These are phyloP conservation scores for Arbutus unedo DNA, from an alignment of 148 eudicot species.

Conservation along the genomic window DNA sequence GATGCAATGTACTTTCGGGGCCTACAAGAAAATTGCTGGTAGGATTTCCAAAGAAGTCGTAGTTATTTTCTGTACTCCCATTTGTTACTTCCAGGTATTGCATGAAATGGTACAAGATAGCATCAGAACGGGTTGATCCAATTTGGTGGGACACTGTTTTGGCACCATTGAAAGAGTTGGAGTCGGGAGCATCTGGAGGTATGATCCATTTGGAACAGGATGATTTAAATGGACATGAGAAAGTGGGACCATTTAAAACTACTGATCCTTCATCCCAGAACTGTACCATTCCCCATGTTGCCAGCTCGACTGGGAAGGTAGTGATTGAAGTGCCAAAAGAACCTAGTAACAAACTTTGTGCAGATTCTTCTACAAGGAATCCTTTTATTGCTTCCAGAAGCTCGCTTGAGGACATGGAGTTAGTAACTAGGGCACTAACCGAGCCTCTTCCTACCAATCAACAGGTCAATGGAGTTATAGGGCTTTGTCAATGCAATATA, in stretches of 20 bases:
- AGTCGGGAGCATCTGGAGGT: constrained; percentile 64
- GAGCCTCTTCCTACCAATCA: constrained; percentile 98
- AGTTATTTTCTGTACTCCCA: neutral
- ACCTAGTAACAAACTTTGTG: constrained; percentile 12
- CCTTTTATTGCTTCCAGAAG: constrained; percentile 40
- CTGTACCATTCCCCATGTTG: constrained; percentile 8
- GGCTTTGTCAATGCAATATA: neutral
- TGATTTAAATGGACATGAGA: constrained; percentile 18
- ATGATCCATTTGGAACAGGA: constrained; percentile 26
- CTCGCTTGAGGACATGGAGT: constrained; percentile 81
- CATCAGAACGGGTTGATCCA: constrained; percentile 59
- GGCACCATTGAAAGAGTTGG: constrained; percentile 73
- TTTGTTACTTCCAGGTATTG: constrained; percentile 64
- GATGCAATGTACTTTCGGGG: neutral
- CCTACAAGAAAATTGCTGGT: neutral
- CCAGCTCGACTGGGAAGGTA: constrained; percentile 8
- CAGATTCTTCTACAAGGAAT: constrained; percentile 27
- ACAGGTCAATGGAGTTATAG: constrained; percentile 44
- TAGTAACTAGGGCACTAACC: constrained; percentile 88
- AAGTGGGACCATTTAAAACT: constrained; percentile 12
- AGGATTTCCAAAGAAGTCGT: neutral
- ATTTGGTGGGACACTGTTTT: constrained; percentile 89
- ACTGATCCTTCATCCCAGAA: constrained; percentile 7
- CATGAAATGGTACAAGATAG: constrained; percentile 86
- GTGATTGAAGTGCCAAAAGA: constrained; percentile 17